Base-by-base conservation (phyloP, 352 stramenopile genomes). In the Phytophthora meadii region DNA sequence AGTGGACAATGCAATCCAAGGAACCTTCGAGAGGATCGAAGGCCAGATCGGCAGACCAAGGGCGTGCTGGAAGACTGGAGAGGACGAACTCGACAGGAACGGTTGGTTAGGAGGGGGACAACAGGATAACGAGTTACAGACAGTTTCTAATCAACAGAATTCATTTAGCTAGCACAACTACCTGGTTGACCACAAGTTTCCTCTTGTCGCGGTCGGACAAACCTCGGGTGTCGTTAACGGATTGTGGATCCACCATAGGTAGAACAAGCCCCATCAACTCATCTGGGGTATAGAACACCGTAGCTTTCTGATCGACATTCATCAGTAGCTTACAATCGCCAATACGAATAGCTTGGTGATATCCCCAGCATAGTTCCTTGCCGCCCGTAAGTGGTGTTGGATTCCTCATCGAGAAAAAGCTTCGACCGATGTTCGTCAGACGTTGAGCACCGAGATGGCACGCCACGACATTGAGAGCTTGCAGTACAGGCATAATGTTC, bases 381-480 rank as follows among this genome's bases (percentile, higher is more conserved):
- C 84, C 84, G 15, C 79, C 82, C 8, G 76, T 74, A 0, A 93
- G 51, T n/a, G 74, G 34, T 34, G 85, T 63, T 2, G 76, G 85
- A n/a, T 84, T 84, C 57, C 79, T 80, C 72, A 88, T 82, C 0
- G 71, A 78, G 45, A 90, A 93, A 15, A 91, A 77, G 47, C 91
- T 90, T 28, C 82, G 71, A 0, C 82, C 82, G 1, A 88, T 75
- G 6, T 71, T 53, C 45, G 88, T 87, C 53, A 86, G 65, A 10
- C 73, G 74, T 36, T 88, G 73, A 14, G 71, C 66, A 5, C 79
- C 74, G 4, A 85, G 54, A 47, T 90, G 80, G 9, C 84, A 79
- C 8, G 79, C 74, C 4, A 79, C 80, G 6, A 93, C 74, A 30
- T 91, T 81, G 1, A 93, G 66, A 3, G 82, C 82, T 53, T 90